These are phyloP conservation scores for Rhizophagus prolifer DNA, from an alignment of 192 early-diverging fungal species.

Conservation along the genomic window DNA sequence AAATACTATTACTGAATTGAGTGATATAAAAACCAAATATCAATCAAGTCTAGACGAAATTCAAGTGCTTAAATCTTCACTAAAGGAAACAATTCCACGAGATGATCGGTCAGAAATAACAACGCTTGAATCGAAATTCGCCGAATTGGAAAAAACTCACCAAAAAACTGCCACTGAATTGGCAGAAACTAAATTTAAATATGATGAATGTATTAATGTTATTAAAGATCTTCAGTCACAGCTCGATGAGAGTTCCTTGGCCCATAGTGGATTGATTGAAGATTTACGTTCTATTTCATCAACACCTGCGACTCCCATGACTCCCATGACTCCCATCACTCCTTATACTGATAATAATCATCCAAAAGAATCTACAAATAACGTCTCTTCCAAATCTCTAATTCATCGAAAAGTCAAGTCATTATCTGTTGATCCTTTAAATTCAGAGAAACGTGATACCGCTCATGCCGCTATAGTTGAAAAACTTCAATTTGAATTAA, in stretches of 20 bases:
- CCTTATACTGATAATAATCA: not conserved
- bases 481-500: conserved; percentile 19
- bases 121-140: not conserved
- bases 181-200: not conserved
- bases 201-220: not conserved
- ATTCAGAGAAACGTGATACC: not conserved
- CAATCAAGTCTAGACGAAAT: conserved; percentile 11
- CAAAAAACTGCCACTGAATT: not conserved
- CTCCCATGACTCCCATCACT: not conserved
- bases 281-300: not conserved
- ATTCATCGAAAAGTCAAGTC: conserved; percentile 16
- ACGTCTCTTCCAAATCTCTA: not conserved
- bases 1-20: conserved; percentile 9
- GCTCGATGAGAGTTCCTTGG: not conserved
- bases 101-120: not conserved
- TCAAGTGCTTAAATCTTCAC: not conserved
- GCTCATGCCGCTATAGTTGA: conserved; percentile 6
- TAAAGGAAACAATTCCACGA: not conserved
- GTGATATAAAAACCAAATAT: conserved; percentile 14
- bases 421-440: conserved; percentile 10
- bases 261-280: not conserved
- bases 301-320: not conserved
- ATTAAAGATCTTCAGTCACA: not conserved
- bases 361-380: not conserved
- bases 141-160: not conserved